Percentiles rank a stretch among this genome's conserved stretches.
phyloP scores from a whole-genome alignment of 2,329 filamentous ascomycete species.

The Fusarium sp. region DNA sequence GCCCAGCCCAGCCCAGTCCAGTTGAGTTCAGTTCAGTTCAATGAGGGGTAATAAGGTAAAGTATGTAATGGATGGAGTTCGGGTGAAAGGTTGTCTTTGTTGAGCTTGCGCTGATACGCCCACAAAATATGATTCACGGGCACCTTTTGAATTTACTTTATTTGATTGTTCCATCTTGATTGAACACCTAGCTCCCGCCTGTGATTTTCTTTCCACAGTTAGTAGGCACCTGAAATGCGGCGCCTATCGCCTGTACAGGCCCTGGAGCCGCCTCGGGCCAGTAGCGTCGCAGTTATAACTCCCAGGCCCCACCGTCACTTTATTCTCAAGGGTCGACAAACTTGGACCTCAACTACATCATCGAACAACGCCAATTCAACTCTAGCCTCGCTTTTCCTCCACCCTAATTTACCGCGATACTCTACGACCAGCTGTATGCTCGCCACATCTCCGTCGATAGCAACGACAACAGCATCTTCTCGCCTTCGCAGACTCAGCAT shows the following conservation, averaged over 20 bases:
- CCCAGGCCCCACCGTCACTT: conserved; percentile 23
- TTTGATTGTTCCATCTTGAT: background rate
- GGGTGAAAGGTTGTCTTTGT: background rate
- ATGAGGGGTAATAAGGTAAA: conserved; percentile 20
- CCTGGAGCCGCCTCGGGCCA: conserved; percentile 42
- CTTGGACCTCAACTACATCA: conserved; percentile 35
- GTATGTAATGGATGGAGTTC: background rate
- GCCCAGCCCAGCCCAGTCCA: background rate
- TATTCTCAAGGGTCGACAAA: conserved; percentile 26
- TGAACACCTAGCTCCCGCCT: background rate
- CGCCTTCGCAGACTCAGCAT: conserved; percentile 37
- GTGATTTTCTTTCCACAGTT: background rate
- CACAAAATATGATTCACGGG: background rate
- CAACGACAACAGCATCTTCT: background rate
- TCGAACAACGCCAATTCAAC: conserved; percentile 10
- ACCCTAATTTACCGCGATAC: background rate
- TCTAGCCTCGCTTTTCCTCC: background rate
- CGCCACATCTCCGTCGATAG: background rate
- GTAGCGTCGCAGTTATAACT: background rate
- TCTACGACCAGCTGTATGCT: conserved; percentile 37
- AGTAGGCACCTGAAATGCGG: conserved; percentile 20
- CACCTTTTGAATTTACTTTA: background rate
- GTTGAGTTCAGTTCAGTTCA: background rate
- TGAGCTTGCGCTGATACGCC: background rate
- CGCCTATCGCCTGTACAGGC: conserved; percentile 40